Evolutionary conservation across 2,329 filamentous ascomycete genomes (phyloP).

Genomic region (Beauveria bassiana): DNA sequence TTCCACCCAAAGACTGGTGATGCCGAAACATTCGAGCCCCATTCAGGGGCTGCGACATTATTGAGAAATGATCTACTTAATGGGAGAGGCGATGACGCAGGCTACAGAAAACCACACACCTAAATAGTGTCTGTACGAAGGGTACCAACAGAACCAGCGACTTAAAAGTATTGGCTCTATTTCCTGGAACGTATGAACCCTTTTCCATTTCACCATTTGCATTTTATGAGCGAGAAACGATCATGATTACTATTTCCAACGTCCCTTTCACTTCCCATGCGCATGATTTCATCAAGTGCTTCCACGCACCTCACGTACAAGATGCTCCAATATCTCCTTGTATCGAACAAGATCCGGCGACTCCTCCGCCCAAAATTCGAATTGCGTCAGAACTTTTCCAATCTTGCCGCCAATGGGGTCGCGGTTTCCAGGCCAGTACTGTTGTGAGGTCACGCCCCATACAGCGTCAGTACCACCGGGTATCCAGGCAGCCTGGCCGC

Average conservation of each 20-base stretch:
- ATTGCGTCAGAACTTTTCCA: constrained; percentile 15
- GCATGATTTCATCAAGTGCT: neutral
- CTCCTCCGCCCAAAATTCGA: constrained; percentile 17
- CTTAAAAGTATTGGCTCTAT: neutral
- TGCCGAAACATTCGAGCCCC: neutral
- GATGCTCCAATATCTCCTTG: constrained; percentile 12
- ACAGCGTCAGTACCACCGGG: constrained; percentile 14
- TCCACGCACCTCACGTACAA: constrained; percentile 14
- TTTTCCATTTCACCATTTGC: neutral
- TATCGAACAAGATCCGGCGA: constrained; percentile 14
- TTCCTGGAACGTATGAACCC: neutral
- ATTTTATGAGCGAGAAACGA: neutral
- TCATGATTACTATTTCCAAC: neutral
- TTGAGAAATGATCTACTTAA: neutral
- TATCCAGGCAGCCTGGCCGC: constrained; percentile 15
- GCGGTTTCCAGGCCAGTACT: constrained; percentile 9
- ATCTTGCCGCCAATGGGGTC: constrained; percentile 15
- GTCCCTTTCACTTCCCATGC: neutral
- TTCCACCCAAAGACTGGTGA: constrained; percentile 1
- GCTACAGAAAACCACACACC: neutral
- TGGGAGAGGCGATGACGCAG: neutral
- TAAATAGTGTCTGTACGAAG: neutral
- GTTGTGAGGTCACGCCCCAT: constrained; percentile 11
- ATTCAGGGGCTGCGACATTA: neutral
- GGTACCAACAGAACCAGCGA: neutral